These are phyloP conservation scores for Trichoderma lentiforme DNA, from an alignment of 2,329 filamentous ascomycete species.

Conservation along the genomic window DNA sequence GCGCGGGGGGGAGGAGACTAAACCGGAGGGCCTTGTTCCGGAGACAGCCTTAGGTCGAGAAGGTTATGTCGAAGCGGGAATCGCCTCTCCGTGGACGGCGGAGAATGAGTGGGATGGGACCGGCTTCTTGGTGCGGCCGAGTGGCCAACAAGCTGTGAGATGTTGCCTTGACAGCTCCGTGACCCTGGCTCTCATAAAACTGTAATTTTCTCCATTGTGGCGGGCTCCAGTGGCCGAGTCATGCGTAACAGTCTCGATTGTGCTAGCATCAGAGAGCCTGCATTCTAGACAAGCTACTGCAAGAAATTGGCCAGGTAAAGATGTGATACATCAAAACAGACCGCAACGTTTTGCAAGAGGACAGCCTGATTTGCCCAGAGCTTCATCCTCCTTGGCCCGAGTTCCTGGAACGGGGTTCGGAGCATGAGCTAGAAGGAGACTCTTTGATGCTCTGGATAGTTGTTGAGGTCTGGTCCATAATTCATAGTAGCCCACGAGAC, in stretches of 20 bases:
- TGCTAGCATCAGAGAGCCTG: slow-evolving; percentile 4
- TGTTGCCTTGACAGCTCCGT: slow-evolving; percentile 2
- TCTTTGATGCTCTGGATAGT: background rate
- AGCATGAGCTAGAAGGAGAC: background rate
- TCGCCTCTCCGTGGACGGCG: background rate
- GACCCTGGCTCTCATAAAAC: background rate
- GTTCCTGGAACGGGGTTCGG: background rate
- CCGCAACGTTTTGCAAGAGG: background rate
- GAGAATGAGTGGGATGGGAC: background rate
- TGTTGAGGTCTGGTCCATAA: background rate
- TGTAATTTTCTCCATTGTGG: background rate
- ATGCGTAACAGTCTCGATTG: slow-evolving; percentile 4
- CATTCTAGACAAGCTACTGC: slow-evolving; percentile 14
- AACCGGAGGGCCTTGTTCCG: background rate
- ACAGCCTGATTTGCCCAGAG: background rate
- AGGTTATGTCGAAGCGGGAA: background rate
- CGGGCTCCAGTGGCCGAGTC: background rate
- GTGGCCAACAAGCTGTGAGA: background rate
- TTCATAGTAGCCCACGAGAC: background rate
- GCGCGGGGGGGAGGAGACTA: background rate
- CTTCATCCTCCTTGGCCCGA: background rate
- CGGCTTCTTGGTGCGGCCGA: slow-evolving; percentile 13
- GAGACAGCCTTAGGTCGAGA: background rate
- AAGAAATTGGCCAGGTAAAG: slow-evolving; percentile 3
- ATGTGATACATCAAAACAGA: background rate